phyloP scores from a whole-genome alignment of 129 eudicot species.

The Lactuca saligna region DNA sequence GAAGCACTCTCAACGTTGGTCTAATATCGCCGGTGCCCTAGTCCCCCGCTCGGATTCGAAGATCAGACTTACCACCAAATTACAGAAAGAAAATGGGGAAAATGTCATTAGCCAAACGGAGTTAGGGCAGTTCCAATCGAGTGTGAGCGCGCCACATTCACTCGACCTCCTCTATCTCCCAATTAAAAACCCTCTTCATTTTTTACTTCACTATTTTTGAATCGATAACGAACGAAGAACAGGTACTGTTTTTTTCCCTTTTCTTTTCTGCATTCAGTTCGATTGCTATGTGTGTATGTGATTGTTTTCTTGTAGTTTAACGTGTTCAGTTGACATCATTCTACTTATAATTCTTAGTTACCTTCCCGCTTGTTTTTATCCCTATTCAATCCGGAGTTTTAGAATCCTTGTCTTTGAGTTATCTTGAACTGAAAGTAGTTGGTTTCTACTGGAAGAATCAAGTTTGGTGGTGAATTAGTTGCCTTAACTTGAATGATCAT shows the following conservation, averaged over 20 bases:
- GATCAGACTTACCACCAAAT: neutral
- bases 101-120: neutral
- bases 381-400: neutral
- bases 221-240: conserved; percentile 1
- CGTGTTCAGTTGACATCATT: neutral
- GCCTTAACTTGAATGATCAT: conserved; percentile 3
- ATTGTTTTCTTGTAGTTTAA: neutral
- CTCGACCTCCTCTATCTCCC: neutral
- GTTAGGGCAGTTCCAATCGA: conserved; percentile 13
- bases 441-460: conserved; percentile 5
- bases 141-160: conserved; percentile 13
- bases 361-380: neutral
- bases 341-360: neutral
- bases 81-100: neutral
- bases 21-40: neutral
- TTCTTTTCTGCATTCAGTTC: neutral
- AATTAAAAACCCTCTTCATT: neutral
- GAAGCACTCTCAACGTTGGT: neutral
- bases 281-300: neutral
- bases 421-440: conserved; percentile 3
- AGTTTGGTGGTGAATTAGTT: neutral
- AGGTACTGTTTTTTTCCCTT: neutral
- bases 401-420: neutral
- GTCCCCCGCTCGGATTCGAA: neutral
- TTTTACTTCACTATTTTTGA: neutral